phyloP scores from a whole-genome alignment of 768 basidiomycete species.

The Rossbeevera mucosa region DNA sequence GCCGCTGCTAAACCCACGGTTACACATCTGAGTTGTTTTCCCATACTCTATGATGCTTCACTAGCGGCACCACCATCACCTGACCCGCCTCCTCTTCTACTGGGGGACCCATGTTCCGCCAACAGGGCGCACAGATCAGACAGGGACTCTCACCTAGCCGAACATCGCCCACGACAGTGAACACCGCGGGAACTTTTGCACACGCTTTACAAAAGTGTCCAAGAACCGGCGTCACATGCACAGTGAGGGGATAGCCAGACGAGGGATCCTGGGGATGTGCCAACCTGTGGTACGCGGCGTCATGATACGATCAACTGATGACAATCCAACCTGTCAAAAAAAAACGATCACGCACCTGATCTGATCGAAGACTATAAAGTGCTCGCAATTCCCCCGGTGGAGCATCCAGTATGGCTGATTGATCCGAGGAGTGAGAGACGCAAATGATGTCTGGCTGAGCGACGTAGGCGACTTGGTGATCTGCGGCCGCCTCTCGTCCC shows the following conservation, averaged over 20 bases:
- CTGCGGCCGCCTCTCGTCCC: conserved; percentile 26
- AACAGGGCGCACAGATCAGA: conserved; percentile 67
- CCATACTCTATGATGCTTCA: conserved; percentile 35
- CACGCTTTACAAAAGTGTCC: conserved; percentile 67
- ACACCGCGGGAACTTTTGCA: conserved; percentile 61
- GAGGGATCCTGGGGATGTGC: conserved; percentile 53
- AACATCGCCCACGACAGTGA: conserved; percentile 65
- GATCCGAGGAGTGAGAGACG: conserved; percentile 54
- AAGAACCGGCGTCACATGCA: conserved; percentile 58
- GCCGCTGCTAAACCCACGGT: too few species aligned
- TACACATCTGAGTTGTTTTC: conserved; percentile 4
- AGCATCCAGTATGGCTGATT: conserved; percentile 80
- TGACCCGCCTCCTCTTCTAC: conserved; percentile 33
- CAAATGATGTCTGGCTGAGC: conserved; percentile 47
- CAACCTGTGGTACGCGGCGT: conserved; percentile 37
- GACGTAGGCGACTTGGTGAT: conserved; percentile 39
- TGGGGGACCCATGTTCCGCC: conserved; percentile 62
- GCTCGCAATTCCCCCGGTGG: conserved; percentile 79
- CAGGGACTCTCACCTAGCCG: conserved; percentile 78
- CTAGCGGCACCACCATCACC: conserved; percentile 52
- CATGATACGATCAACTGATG: conserved; percentile 3
- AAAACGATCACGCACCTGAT: conserved; percentile 47
- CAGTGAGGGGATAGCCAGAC: conserved; percentile 61
- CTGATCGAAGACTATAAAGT: conserved; percentile 68
- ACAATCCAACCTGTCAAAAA: too few species aligned